Conservation (phyloP, 257 asterid species). For the Fraxinus anomala region DNA sequence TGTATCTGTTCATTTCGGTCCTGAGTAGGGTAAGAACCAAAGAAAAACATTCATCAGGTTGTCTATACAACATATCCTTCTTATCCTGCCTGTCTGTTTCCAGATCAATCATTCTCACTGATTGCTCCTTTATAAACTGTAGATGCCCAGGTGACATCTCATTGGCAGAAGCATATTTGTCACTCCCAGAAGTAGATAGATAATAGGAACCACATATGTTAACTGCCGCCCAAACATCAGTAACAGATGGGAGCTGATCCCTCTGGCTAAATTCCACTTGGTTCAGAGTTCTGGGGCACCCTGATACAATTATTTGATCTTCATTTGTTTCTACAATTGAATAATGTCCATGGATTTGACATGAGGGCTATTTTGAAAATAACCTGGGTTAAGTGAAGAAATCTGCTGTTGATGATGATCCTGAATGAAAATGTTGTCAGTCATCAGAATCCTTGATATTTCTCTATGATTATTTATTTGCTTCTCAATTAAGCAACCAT, state of each 20-base stretch:
- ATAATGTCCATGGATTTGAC: conserved; percentile 40
- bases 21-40: conserved; percentile 49
- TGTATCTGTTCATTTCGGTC: conserved; percentile 61
- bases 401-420: too few relatives aligned
- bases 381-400: conserved; percentile 26
- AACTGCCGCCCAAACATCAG: conserved; percentile 64
- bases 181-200: conserved; percentile 44
- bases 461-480: too few relatives aligned
- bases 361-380: conserved; percentile 38
- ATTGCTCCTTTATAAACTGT: conserved; percentile 53
- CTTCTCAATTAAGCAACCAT: too few relatives aligned
- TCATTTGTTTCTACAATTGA: conserved; percentile 40
- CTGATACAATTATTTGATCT: conserved; percentile 41
- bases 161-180: conserved; percentile 52
- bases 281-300: conserved; percentile 44
- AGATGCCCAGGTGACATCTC: conserved; percentile 58
- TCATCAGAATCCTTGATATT: too few relatives aligned
- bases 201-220: conserved; percentile 54
- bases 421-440: too few relatives aligned
- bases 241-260: conserved; percentile 41
- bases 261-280: conserved; percentile 43
- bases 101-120: conserved; percentile 41
- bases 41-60: conserved; percentile 49
- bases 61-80: conserved; percentile 49
- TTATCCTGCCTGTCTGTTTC: conserved; percentile 45